Conservation (phyloP, 495 filamentous ascomycete genomes). For the Baudoinia panamericana region DNA sequence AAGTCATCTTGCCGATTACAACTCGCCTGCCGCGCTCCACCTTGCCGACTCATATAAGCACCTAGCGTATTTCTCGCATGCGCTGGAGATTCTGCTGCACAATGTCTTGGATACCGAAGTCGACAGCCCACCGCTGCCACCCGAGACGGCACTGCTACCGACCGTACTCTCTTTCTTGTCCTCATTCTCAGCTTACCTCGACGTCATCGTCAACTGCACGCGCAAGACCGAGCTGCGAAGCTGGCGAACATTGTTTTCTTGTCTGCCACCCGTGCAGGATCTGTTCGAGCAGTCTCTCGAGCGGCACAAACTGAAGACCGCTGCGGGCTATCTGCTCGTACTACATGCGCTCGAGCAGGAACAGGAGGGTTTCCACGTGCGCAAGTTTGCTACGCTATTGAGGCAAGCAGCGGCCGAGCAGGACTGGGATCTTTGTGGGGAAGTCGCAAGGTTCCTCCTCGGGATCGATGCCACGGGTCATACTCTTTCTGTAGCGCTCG, state of each 20-base stretch:
- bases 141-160: slow-evolving; percentile 61
- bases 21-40: slow-evolving; percentile 58
- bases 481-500: slow-evolving; percentile 66
- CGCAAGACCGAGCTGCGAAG: slow-evolving; percentile 92
- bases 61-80: slow-evolving; percentile 83
- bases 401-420: slow-evolving; percentile 66
- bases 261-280: slow-evolving; percentile 76
- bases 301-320: slow-evolving; percentile 79
- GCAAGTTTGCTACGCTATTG: slow-evolving; percentile 63
- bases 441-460: slow-evolving; percentile 82
- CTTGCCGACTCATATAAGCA: slow-evolving; percentile 71
- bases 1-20: slow-evolving; percentile 56
- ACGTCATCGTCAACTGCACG: slow-evolving; percentile 93
- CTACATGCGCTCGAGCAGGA: slow-evolving; percentile 62
- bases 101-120: slow-evolving; percentile 91
- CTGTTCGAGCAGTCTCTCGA: slow-evolving; percentile 85
- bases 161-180: slow-evolving; percentile 79
- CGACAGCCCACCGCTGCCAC: slow-evolving; percentile 43
- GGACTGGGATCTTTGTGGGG: slow-evolving; percentile 96
- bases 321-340: slow-evolving; percentile 90
- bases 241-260: slow-evolving; percentile 84
- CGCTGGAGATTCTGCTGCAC: slow-evolving; percentile 82
- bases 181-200: slow-evolving; percentile 77
- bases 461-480: slow-evolving; percentile 79
- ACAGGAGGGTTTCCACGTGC: slow-evolving; percentile 40